A percentile compares a stretch with the other conserved stretches of the same genome.
Conservation (phyloP, 495 filamentous ascomycete species). For the Xylaria sp. region DNA sequence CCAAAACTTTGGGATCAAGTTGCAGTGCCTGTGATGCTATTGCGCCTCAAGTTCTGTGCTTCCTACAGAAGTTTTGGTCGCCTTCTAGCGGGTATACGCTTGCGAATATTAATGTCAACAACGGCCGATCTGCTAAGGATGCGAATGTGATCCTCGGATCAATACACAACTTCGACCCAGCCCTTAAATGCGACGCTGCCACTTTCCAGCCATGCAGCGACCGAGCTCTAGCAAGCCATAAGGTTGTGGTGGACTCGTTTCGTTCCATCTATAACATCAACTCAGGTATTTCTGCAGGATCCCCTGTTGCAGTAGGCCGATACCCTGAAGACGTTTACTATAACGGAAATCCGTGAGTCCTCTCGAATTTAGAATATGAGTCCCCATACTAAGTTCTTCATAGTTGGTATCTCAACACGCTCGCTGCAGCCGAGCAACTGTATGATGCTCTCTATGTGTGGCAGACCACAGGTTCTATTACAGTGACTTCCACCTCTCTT, state of each 20-base stretch:
- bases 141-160: conserved; percentile 67
- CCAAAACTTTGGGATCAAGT: conserved; percentile 49
- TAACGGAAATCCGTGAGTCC: conserved; percentile 59
- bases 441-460: conserved; percentile 70
- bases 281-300: conserved; percentile 51
- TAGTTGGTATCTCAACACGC: conserved; percentile 70
- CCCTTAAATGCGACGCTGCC: conserved; percentile 60
- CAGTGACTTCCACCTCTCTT: conserved; percentile 59
- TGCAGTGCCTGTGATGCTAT: conserved; percentile 59
- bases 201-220: conserved; percentile 71
- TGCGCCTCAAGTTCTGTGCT: conserved; percentile 67
- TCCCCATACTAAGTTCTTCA: no score
- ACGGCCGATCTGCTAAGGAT: conserved; percentile 65
- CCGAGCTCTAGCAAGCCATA: conserved; percentile 69
- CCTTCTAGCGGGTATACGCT: conserved; percentile 58
- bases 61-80: conserved; percentile 70
- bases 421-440: conserved; percentile 70
- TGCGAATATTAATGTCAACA: conserved; percentile 60
- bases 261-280: conserved; percentile 67
- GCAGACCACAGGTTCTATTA: conserved; percentile 59
- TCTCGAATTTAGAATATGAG: no score
- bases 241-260: conserved; percentile 69
- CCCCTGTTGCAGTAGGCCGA: conserved; percentile 68
- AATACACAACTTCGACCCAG: conserved; percentile 70
- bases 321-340: conserved; percentile 75